Base-by-base conservation (phyloP, 257 asterid species). In the Salvia splendens region DNA sequence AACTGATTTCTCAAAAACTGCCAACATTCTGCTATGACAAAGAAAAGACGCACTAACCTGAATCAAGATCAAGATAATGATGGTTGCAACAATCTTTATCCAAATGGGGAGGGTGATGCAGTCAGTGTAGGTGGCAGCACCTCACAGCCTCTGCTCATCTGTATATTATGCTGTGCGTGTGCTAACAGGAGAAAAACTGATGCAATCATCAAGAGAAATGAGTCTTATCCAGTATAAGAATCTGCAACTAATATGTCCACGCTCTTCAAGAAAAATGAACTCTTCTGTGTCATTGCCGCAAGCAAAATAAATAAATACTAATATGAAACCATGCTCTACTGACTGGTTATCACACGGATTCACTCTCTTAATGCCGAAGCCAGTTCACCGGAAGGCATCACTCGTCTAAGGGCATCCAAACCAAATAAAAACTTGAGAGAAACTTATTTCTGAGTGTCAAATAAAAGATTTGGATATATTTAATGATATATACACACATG, bases 1-100 rank as follows among this genome's bases (percentile, higher is more conserved):
- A 4, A 79, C 73, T 0, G 75, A 72, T 52, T 75, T 77, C 68
- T 82, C 85, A 53, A 86, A 79, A 36, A 82, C 85, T 9, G 92
- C 89, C 65, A 85, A 76, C 95, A 86, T 89, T 20, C 24, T 20
- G 24, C 24, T 20, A 20, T 20, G 24, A 20, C 24, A 38, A 40
- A 72, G 49, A 20, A 20, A 20, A 17, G 53, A n/a, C 15, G 24
- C 11, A 42, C 3, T 16, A 28, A 36, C 33, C 2, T 12, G 12
- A 60, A 45, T 24, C 35, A 28, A 61, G 38, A 17, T 15, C 65
- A 54, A 51, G 71, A 68, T 65, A 53, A 51, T 3, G 70, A 20
- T 20, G 24, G 54, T 3, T 41, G 50, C 43, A 46, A 64, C 50
- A 14, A 50, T 59, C 58, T 71, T 74, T 79, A 69, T 73, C 75